Percentiles rank a stretch among this genome's conserved stretches.
These are phyloP conservation scores for Botryotinia globosa DNA, from an alignment of 2,329 filamentous ascomycete genomes.

Conservation along the genomic window DNA sequence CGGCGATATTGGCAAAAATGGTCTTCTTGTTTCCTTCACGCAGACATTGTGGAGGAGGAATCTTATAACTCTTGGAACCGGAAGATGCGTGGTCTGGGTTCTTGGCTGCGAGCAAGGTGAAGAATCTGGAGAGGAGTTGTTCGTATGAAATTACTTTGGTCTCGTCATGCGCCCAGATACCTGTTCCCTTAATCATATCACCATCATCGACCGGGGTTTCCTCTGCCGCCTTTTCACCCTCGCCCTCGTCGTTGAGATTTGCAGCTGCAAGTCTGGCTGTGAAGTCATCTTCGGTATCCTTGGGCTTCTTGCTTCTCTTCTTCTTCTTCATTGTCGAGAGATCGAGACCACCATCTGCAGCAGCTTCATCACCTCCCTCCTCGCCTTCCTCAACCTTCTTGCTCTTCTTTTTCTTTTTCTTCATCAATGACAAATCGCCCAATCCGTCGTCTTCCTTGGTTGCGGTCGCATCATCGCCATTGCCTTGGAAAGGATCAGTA, in stretches of 20 bases:
- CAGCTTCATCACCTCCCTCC: conserved; percentile 53
- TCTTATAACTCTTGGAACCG: conserved; percentile 96
- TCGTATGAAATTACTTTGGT: conserved; percentile 69
- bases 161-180: conserved; percentile 41
- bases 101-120: conserved; percentile 88
- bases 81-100: conserved; percentile 92
- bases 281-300: conserved; percentile 39
- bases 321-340: conserved; percentile 40
- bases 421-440: conserved; percentile 60
- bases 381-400: conserved; percentile 67
- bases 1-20: conserved; percentile 97
- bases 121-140: conserved; percentile 86
- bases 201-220: conserved; percentile 33
- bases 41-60: conserved; percentile 95
- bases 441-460: conserved; percentile 30
- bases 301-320: conserved; percentile 40
- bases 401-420: conserved; percentile 95
- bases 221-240: conserved; percentile 26
- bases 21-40: conserved; percentile 99
- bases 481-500: conserved; percentile 48
- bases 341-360: conserved; percentile 49
- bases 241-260: conserved; percentile 36
- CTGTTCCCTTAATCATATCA: conserved; percentile 41
- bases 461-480: conserved; percentile 35
- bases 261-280: conserved; percentile 38